Evolutionary conservation across 2,329 filamentous ascomycete genomes (phyloP).

Genomic region (Microcyclosporella mali): DNA sequence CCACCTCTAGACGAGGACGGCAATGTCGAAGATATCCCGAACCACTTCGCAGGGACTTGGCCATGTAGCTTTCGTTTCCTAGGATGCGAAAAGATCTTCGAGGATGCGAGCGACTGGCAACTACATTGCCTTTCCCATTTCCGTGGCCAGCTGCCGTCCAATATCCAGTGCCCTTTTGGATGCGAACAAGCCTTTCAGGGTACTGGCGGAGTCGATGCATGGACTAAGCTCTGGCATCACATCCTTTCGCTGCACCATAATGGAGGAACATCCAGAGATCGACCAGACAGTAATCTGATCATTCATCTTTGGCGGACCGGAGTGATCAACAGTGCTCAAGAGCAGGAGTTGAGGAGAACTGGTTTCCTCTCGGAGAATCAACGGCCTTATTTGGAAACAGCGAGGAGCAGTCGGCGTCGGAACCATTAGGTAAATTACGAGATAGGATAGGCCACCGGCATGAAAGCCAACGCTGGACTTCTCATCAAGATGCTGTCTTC

Average conservation of each 20-base stretch:
- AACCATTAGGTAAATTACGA: background rate
- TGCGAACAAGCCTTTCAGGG: constrained; percentile 7
- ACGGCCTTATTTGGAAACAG: constrained; percentile 6
- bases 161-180: constrained; percentile 16
- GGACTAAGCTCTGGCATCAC: constrained; percentile 14
- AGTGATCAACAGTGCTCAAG: constrained; percentile 11
- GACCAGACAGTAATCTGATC: constrained; percentile 7
- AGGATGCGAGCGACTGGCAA: constrained; percentile 12
- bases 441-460: background rate
- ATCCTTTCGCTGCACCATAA: constrained; percentile 6
- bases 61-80: constrained; percentile 19
- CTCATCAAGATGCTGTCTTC: too few species aligned
- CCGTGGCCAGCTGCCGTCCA: constrained; percentile 10
- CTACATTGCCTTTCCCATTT: constrained; percentile 15
- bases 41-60: constrained; percentile 1
- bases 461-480: background rate
- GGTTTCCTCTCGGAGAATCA: constrained; percentile 8
- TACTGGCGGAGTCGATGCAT: constrained; percentile 11
- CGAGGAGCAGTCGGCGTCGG: constrained; percentile 1
- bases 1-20: background rate
- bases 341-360: constrained; percentile 14
- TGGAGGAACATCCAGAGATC: constrained; percentile 1
- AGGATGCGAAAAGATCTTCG: constrained; percentile 10
- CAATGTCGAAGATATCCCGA: background rate
- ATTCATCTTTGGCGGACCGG: constrained; percentile 14